Conservation (phyloP, 768 basidiomycete genomes). For the Suillus hirtellus region DNA sequence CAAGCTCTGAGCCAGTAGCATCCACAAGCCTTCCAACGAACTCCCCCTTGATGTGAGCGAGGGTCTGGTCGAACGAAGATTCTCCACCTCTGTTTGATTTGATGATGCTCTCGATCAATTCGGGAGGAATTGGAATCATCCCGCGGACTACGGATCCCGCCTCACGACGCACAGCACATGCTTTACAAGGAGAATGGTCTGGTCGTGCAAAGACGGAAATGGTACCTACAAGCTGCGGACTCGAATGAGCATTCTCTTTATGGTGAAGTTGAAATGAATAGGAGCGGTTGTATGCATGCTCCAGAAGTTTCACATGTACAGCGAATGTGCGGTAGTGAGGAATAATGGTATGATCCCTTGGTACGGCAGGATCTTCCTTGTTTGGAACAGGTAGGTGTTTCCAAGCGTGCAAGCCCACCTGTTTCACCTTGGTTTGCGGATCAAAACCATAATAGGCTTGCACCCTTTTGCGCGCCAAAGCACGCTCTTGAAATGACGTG, state of each 20-base stretch:
- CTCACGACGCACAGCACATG: conserved; percentile 25
- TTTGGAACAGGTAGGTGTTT: conserved; percentile 21
- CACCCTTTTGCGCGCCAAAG: conserved; percentile 22
- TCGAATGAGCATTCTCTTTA: conserved; percentile 10
- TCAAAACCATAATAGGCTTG: conserved; percentile 27
- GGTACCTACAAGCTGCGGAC: conserved; percentile 20
- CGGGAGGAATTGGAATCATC: conserved; percentile 25
- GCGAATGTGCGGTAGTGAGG: conserved; percentile 27
- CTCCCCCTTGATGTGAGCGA: conserved; percentile 17
- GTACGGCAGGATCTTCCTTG: conserved; percentile 12
- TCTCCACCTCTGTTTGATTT: conserved; percentile 12
- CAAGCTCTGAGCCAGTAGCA: conserved; percentile 15
- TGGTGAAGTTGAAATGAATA: conserved; percentile 26
- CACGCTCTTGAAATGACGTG: conserved; percentile 16
- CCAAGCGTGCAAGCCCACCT: conserved; percentile 10
- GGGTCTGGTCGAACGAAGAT: conserved; percentile 16
- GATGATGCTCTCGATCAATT: conserved; percentile 25
- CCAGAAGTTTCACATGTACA: conserved; percentile 25
- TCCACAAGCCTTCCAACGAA: conserved; percentile 22
- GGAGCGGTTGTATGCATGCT: conserved; percentile 25
- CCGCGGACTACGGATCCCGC: conserved; percentile 22
- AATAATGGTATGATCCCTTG: conserved; percentile 19
- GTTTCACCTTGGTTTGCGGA: conserved; percentile 17
- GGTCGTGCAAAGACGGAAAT: conserved; percentile 27
- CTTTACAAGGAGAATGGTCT: conserved; percentile 25